Evolutionary conservation across 164 flowering plant genomes (phyloP), one percentile per base, ranked within the genome.

Genomic region (Piper longum): DNA sequence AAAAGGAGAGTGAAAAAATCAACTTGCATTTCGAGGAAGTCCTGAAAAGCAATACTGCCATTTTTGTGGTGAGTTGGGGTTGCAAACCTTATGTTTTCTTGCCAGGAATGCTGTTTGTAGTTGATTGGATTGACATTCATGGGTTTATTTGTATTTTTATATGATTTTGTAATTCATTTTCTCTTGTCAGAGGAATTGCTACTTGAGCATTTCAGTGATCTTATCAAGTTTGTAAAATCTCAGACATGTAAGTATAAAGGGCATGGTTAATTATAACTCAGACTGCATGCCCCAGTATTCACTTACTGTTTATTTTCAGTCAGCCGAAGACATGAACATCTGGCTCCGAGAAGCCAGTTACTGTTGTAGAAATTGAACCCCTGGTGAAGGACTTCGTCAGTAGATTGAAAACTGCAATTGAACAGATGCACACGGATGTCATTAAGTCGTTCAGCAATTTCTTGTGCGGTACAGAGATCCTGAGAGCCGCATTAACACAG

Each of bases 391-490:
- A 95, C 73, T 95, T 93, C 64, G 91, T 77, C 1, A 78, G 87
- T 68, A 78, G 97, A 78, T 91, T 97, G 99, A 95, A 95, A 71
- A 79, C 83, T 19, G 95, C 96, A 43, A 95, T 91, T 63, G 97
- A 95, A 77, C 71, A 87, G 68, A 95, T 95, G 97, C 99, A 95
- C 83, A 95, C 85, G 70, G 97, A 89, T 68, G 96, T 95, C 56
- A 95, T 95, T 54, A 91, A 95, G 14, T 91, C 97, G 44, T 95
- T 95, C 77, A 95, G 99, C 77, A 95, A 87, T 74, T 95, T 95
- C 75, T 74, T 95, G 62, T 87, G 96, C 58, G 99, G 99, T 16
- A 88, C 91, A 97, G 99, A 95, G 64, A 95, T 95, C 74, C 74
- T 95, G 67, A 85, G 93, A 77, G 95, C 96, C 67, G 89, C 99